Percentiles rank a stretch among this genome's conserved stretches.
phyloP scores from a whole-genome alignment of 2,329 filamentous ascomycete genomes.

The Apiospora marii region DNA sequence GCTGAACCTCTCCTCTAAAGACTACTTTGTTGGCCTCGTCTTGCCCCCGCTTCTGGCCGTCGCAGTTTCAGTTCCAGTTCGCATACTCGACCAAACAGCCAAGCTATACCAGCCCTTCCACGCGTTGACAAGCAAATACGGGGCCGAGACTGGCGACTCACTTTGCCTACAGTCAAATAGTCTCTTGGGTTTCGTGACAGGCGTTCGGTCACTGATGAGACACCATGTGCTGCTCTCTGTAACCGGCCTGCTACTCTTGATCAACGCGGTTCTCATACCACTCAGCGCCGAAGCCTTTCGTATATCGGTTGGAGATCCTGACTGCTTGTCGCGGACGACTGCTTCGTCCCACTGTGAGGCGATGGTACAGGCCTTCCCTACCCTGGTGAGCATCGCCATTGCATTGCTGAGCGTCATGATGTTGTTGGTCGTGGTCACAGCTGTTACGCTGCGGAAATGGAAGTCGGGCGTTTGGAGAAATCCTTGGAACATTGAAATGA shows the following conservation, averaged over 20 bases:
- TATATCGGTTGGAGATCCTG: slow-evolving; percentile 46
- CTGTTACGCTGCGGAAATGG: slow-evolving; percentile 42
- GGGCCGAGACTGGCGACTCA: slow-evolving; percentile 50
- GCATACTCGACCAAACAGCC: slow-evolving; percentile 46
- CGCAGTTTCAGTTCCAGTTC: slow-evolving; percentile 45
- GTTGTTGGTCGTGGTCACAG: slow-evolving; percentile 39
- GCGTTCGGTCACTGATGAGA: slow-evolving; percentile 43
- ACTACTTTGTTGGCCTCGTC: slow-evolving; percentile 48
- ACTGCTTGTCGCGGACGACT: slow-evolving; percentile 36
- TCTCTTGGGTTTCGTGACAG: slow-evolving; percentile 44
- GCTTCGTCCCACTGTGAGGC: slow-evolving; percentile 39
- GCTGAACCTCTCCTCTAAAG: slow-evolving; percentile 36
- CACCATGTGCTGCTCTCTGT: slow-evolving; percentile 48
- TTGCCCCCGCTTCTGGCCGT: slow-evolving; percentile 47
- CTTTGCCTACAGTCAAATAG: slow-evolving; percentile 52
- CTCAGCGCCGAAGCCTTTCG: slow-evolving; percentile 50
- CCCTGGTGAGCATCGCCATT: slow-evolving; percentile 42
- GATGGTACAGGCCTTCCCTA: slow-evolving; percentile 44
- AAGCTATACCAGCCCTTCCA: slow-evolving; percentile 52
- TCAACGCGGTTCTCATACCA: slow-evolving; percentile 47
- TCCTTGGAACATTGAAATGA: slow-evolving; percentile 50
- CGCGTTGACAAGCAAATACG: slow-evolving; percentile 46
- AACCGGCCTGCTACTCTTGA: slow-evolving; percentile 45
- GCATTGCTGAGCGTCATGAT: slow-evolving; percentile 44
- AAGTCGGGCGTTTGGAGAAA: slow-evolving; percentile 49